Evolutionary conservation across 2,329 filamentous ascomycete species (phyloP), one percentile per base, ranked within the genome.

Genomic region (Exophiala alcalophila): DNA sequence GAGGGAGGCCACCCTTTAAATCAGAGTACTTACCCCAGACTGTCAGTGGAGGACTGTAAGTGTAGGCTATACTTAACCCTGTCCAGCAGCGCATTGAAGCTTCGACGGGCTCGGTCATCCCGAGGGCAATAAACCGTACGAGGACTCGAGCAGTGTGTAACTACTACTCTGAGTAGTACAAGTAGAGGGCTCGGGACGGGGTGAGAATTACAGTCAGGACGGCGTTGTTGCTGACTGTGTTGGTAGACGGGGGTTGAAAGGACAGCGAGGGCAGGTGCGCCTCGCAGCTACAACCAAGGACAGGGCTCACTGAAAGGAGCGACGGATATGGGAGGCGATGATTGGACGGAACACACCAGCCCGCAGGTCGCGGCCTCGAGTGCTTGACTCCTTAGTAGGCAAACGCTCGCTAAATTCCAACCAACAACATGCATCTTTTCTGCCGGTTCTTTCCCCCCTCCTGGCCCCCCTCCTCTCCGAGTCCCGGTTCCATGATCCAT

Each of bases 331-430:
- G 12, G 15, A 3, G 2, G 16, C n/a, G n/a, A 3, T 32, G 2
- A 32, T 32, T 32, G 29, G 29, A 4, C 29, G 29, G 29, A 32
- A 32, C 10, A n/a, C n/a, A n/a, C n/a, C n/a, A n/a, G n/a, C n/a
- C n/a, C n/a, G n/a, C n/a, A n/a, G n/a, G n/a, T n/a, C n/a, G n/a
- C n/a, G n/a, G n/a, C n/a, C n/a, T n/a, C n/a, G n/a, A n/a, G n/a
- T n/a, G n/a, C n/a, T n/a, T n/a, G n/a, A n/a, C n/a, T n/a, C n/a
- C n/a, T n/a, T n/a, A n/a, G n/a, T n/a, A 20, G 15, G 9, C 4
- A 30, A 9, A 14, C 28, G 28, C 10, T 8, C n/a, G n/a, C 14
- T 30, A 9, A 14, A n/a, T 11, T 4, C 4, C 4, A 30, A 16
- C 29, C 29, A 32, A 32, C 21, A n/a, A 19, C 3, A 1, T 3